phyloP scores from a whole-genome alignment of 306 rosid species.

The Lupinus albus region DNA sequence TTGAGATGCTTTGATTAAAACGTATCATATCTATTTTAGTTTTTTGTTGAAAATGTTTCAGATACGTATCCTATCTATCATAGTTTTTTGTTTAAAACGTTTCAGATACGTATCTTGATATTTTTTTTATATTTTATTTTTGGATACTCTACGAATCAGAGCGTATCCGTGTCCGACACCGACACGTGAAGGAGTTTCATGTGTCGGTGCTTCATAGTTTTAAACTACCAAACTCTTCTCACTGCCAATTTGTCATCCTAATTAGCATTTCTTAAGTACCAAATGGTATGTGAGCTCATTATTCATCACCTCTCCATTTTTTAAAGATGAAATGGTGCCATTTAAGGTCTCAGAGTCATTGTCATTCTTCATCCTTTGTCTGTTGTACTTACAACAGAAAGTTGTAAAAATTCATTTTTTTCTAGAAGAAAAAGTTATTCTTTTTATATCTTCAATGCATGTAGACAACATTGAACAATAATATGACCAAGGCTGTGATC shows the following conservation, averaged over 20 bases:
- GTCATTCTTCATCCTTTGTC: background rate
- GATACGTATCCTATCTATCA: too few relatives aligned
- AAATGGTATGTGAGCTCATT: slow-evolving; percentile 12
- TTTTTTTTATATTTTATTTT: too few relatives aligned
- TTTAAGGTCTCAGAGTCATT: background rate
- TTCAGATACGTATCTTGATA: too few relatives aligned
- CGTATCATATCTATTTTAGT: too few relatives aligned
- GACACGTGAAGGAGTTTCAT: too few relatives aligned
- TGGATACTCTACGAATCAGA: too few relatives aligned
- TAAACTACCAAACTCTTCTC: background rate
- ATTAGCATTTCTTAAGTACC: background rate
- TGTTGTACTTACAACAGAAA: background rate
- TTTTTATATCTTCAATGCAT: background rate
- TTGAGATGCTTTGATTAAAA: too few relatives aligned
- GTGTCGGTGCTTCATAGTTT: too few relatives aligned
- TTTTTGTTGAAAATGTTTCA: too few relatives aligned
- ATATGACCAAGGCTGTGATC: slow-evolving; percentile 6
- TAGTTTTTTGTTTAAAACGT: too few relatives aligned
- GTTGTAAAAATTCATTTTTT: background rate
- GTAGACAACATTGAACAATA: slow-evolving; percentile 11
- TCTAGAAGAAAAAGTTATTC: background rate
- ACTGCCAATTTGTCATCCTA: slow-evolving; percentile 5
- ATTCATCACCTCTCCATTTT: background rate
- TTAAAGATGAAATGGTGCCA: slow-evolving; percentile 6
- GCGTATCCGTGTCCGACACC: too few relatives aligned